Evolutionary conservation across 2,329 filamentous ascomycete genomes (phyloP), one percentile per base, ranked within the genome.

Genomic region (Plenodomus lindquistii): DNA sequence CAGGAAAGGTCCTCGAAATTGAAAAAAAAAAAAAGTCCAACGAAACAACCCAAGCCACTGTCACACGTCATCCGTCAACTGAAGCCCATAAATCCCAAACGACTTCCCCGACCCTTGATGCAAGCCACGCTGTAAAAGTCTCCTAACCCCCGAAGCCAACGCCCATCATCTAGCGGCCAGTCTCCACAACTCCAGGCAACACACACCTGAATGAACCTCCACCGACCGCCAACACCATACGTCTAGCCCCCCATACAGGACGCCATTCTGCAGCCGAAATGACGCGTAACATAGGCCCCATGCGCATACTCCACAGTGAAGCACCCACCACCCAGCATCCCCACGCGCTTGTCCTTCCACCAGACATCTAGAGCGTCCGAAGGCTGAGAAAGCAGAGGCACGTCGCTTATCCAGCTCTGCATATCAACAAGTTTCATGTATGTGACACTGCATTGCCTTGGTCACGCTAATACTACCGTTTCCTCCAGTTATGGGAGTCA

Each of bases 361-460:
- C 6, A 31, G 11, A 31, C 27, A 15, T 31, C 27, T 15, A 31
- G 27, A 24, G 22, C 22, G 22, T 24, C 10, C 22, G 22, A 24
- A 24, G 22, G 22, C 22, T 24, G 10, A 24, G 22, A 24, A 10
- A 10, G 22, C 10, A 24, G 22, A 5, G 11, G 22, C 22, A 24
- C 41, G 22, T 24, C 48, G 37, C 37, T 45, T 40, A 35, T 15
- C 37, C 22, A 24, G n/a, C 22, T 44, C n/a, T 42, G 36, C 45
- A 48, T 34, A 40, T 34, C 50, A 58, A 54, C 47, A 56, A 46
- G 55, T 58, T 56, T 58, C 55, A 58, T 40, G 37, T 39, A 16
- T 24, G 53, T 54, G 9, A 24, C 48, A 58, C 50, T 22, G 22
- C 48, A 48, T 52, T n/a, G n/a, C n/a, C n/a, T n/a, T n/a, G n/a